Evolutionary conservation across 371 early-diverging fungal genomes (phyloP).

Genomic region (Catenaria anguillulae): DNA sequence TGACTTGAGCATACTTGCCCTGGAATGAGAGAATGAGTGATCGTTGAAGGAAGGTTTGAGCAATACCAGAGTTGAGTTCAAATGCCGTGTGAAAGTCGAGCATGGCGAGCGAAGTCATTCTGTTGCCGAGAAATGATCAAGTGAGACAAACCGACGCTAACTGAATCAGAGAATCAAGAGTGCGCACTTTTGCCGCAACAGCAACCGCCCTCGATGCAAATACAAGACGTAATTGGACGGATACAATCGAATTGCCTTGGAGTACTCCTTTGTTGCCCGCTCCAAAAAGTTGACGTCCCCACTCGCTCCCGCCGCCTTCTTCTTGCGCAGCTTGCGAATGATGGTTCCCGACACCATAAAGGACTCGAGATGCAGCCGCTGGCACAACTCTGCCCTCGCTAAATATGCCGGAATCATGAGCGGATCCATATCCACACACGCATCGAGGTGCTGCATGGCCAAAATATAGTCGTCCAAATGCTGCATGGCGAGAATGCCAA

Average conservation of each 20-base stretch:
- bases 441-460: constrained; percentile 25
- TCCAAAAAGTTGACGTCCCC: constrained; percentile 11
- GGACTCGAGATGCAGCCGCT: constrained; percentile 19
- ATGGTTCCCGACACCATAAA: constrained; percentile 11
- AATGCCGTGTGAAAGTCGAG: constrained; percentile 37
- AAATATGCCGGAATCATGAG: constrained; percentile 20
- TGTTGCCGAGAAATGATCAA: background rate
- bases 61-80: constrained; percentile 34
- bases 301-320: background rate
- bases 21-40: constrained; percentile 34
- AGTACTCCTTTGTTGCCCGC: constrained; percentile 28
- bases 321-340: background rate
- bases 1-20: constrained; percentile 30
- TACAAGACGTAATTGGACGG: constrained; percentile 30
- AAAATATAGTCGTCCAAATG: constrained; percentile 20
- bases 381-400: constrained; percentile 28
- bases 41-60: constrained; percentile 35
- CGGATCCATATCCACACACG: constrained; percentile 23
- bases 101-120: constrained; percentile 28
- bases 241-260: constrained; percentile 27
- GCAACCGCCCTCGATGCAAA: constrained; percentile 28
- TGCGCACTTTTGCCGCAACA: constrained; percentile 24
- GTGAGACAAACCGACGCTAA: no score
- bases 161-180: no score
- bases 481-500: constrained; percentile 30